These are phyloP conservation scores for Nasturtium officinale DNA, from an alignment of 345 rosid species.

Conservation along the genomic window DNA sequence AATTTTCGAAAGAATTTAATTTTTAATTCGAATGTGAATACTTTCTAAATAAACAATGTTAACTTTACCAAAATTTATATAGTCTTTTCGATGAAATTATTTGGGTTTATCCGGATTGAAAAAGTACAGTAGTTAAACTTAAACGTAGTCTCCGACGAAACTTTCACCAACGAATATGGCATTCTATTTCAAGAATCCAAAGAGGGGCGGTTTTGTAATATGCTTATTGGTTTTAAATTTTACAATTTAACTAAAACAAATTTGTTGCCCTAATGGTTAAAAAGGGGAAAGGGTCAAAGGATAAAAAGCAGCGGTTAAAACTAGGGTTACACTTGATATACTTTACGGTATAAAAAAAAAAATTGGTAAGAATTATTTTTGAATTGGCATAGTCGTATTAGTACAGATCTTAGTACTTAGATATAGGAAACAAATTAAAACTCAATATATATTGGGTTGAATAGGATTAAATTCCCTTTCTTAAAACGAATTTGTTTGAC, in stretches of 20 bases:
- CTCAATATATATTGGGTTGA: neutral
- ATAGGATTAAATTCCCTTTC: neutral
- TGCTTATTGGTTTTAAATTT: neutral
- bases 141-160: slow-evolving; percentile 24
- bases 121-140: neutral
- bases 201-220: neutral
- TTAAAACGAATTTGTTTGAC: neutral
- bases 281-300: slow-evolving; percentile 23
- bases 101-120: neutral
- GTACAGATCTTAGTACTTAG: neutral
- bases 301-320: slow-evolving; percentile 28
- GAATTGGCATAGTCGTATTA: neutral
- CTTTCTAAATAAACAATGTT: neutral
- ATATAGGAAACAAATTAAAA: neutral
- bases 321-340: slow-evolving; percentile 17
- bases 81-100: no score
- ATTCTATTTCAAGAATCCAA: slow-evolving; percentile 17
- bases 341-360: no score
- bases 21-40: neutral
- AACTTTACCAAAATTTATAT: no score
- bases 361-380: neutral
- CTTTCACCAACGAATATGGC: slow-evolving; percentile 20
- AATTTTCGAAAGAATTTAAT: neutral
- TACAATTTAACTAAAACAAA: neutral
- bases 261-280: slow-evolving; percentile 11